Base-by-base conservation (phyloP, 1,139 yeast species). In the Hansenula lynferdii region DNA sequence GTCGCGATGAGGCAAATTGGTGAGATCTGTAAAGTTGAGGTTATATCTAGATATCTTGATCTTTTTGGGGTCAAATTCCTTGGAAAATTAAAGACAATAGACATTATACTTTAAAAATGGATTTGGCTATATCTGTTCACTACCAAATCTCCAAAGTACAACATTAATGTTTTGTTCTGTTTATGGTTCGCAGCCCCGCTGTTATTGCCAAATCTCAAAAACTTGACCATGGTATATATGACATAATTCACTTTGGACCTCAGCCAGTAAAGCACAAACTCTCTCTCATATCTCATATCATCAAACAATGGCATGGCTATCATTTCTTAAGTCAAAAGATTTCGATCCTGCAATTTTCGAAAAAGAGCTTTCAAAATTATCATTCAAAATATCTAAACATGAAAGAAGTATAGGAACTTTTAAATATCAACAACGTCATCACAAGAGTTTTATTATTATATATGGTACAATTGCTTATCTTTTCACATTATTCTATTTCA, bases 321-420 rank as follows among this genome's bases (percentile, higher is more conserved):
- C 56, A 5, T 49, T 51, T 27, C 64, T 69, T 41, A 57, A 57
- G 34, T 58, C 61, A 35, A 57, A 53, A 46, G 67, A 65, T 42
- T 74, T 75, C 47, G 72, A 75, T 49, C 73, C 80, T 2, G 67
- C 69, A 14, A 50, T 56, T 27, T 77, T 70, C 54, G 85, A 79
- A 45, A 67, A 62, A 42, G 76, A 75, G 31, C 59, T 79, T 38
- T 69, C 72, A 16, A 45, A 55, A 6, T 45, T 78, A 11, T 64
- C 77, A 1, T 59, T 59, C 9, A 58, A 62, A 16, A 73, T 75
- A 25, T 43, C 65, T 4, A 42, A 38, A 17, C 61, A 58, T 14
- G 71, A 72, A 40, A 61, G 62, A 40, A 61, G 54, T 28, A 44
- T 69, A 16, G 46, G 56, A 21, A 45, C 51, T 21, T 49, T 61